These are phyloP conservation scores for Diaporthe sp. DNA, from an alignment of 2,329 filamentous ascomycete species.

Conservation along the genomic window DNA sequence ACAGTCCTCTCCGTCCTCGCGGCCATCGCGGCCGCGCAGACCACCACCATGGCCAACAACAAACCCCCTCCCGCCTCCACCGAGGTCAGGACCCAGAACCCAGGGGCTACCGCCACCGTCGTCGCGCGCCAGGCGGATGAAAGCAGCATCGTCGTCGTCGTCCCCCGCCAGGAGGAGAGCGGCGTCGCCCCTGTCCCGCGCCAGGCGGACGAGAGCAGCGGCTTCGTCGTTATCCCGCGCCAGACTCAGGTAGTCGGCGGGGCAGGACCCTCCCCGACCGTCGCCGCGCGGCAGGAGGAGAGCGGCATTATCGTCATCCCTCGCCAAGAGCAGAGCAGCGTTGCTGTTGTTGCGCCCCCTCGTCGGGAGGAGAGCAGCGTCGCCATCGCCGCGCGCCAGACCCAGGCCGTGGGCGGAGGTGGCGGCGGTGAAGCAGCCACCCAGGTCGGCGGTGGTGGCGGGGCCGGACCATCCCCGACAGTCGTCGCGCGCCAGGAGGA, in stretches of 20 bases:
- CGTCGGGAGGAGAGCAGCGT: not conserved
- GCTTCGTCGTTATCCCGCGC: not conserved
- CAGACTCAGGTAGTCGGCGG: not conserved
- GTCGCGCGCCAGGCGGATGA: not conserved
- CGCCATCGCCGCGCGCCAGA: not conserved
- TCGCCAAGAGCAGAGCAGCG: not conserved
- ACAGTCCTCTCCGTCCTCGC: not conserved
- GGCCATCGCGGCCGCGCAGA: not conserved
- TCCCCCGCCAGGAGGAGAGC: not conserved
- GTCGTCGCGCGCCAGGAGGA: not conserved
- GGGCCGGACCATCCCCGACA: fast-evolving
- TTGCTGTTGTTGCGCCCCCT: not conserved
- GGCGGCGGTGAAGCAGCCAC: no score
- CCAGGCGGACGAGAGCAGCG: not conserved
- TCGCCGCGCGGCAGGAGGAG: not conserved
- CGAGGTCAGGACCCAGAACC: not conserved
- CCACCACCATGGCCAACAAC: not conserved
- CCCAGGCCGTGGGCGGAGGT: not conserved
- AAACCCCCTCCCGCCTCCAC: not conserved
- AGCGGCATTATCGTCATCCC: not conserved
- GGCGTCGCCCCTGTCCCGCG: not conserved
- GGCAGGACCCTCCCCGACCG: no score
- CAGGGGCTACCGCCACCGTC: not conserved
- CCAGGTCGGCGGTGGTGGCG: no score
- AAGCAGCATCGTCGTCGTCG: not conserved